phyloP scores from a whole-genome alignment of 345 rosid genomes.

The rapeseed (Brassica napus) region Da-Ae NC_063448.1:53995001-53995500 shows the following conservation, averaged over 20 bases:
- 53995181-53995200: conserved; percentile 97
- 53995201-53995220: conserved; percentile 52
- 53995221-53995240: conserved; percentile 1
- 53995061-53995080: not conserved
- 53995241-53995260: not conserved
- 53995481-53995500: conserved; percentile 77
- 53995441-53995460: conserved; percentile 7
- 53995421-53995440: not conserved
- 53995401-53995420: conserved; percentile 1
- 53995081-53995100: not conserved
- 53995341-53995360: conserved; percentile 90
- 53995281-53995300: conserved; percentile 19
- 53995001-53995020: conserved; percentile 90
- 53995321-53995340: conserved; percentile 96
- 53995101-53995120: conserved; percentile 6
- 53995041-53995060: conserved; percentile 16
- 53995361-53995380: conserved; percentile 97
- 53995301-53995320: conserved; percentile 98
- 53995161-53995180: conserved; percentile 89
- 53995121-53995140: conserved; percentile 74
- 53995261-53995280: not conserved
- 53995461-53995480: conserved; percentile 15
- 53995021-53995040: conserved; percentile 99
- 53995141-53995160: conserved; percentile 98
- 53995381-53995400: conserved; percentile 93